Conservation (phyloP, 1,139 yeast species). For the Hyphopichia fennica region DNA sequence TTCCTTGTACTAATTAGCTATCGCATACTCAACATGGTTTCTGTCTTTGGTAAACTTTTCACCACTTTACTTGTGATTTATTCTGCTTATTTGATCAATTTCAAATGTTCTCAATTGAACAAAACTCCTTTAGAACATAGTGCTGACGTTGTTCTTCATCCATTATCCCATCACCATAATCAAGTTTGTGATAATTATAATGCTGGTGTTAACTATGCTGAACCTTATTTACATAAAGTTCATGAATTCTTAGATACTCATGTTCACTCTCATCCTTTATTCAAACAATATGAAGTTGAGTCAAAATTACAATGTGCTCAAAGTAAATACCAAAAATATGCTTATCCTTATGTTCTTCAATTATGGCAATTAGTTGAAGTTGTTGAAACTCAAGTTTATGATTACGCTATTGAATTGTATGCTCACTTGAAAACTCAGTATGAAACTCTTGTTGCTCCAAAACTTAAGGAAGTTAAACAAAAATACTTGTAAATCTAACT, state of each 20-base stretch:
- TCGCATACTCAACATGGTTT: constrained; percentile 6
- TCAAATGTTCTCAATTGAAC: constrained; percentile 40
- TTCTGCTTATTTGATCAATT: constrained; percentile 37
- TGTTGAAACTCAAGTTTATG: constrained; percentile 27
- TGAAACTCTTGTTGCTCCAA: constrained; percentile 2
- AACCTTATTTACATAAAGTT: constrained; percentile 32
- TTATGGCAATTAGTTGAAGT: constrained; percentile 32
- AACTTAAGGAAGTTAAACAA: constrained; percentile 2
- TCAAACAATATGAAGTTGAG: constrained; percentile 34
- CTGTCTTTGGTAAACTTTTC: constrained; percentile 16
- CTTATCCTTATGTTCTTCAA: constrained; percentile 29
- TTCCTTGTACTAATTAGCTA: no score
- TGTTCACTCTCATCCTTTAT: constrained; percentile 37
- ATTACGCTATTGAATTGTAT: constrained; percentile 16
- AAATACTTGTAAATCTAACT: constrained; percentile 2
- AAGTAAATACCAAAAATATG: constrained; percentile 17
- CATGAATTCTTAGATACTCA: constrained; percentile 35
- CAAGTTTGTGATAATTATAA: constrained; percentile 36
- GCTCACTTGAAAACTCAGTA: constrained; percentile 2
- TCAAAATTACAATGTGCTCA: constrained; percentile 22
- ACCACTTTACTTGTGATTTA: constrained; percentile 33
- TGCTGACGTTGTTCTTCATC: constrained; percentile 34
- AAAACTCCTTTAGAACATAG: constrained; percentile 32
- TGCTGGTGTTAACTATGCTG: constrained; percentile 26
- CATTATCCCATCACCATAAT: constrained; percentile 37